Conservation (phyloP, 1,284 basidiomycete genomes). For the Cryptococcus hybrid region DNA sequence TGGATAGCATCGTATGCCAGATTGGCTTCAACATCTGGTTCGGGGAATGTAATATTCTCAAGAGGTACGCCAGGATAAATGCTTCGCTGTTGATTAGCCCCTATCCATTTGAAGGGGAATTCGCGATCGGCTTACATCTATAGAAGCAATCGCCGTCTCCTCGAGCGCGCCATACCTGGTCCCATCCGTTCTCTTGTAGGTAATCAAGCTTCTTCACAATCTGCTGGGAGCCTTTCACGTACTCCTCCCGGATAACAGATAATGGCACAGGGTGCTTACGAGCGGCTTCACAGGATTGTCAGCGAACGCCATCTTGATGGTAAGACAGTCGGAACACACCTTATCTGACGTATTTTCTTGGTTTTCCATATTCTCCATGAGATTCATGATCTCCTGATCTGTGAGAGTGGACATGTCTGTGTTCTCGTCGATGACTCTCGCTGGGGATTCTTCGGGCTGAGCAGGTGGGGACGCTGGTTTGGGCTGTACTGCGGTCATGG, state of each 20-base stretch:
- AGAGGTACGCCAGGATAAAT: conserved; percentile 65
- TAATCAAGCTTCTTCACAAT: conserved; percentile 68
- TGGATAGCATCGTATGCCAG: conserved; percentile 59
- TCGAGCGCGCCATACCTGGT: conserved; percentile 61
- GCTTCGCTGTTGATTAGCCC: conserved; percentile 51
- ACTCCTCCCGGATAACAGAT: conserved; percentile 56
- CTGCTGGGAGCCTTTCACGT: conserved; percentile 57
- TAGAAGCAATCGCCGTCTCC: conserved; percentile 78
- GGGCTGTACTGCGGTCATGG: background rate
- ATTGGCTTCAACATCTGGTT: conserved; percentile 55
- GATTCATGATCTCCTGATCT: conserved; percentile 48
- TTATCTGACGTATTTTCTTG: conserved; percentile 30
- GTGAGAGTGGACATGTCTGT: conserved; percentile 47
- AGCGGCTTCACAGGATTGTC: conserved; percentile 37
- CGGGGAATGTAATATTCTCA: conserved; percentile 57
- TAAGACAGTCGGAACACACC: conserved; percentile 15
- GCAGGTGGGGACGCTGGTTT: background rate
- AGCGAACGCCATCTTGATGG: background rate
- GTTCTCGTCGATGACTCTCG: conserved; percentile 46
- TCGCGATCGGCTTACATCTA: conserved; percentile 56
- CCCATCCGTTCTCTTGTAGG: conserved; percentile 59
- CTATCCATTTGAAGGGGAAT: background rate
- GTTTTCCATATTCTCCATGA: conserved; percentile 44
- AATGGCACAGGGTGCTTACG: conserved; percentile 48
- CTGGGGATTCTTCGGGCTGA: background rate